Evolutionary conservation across 148 eudicot genomes (phyloP).

Genomic region (Arbutus unedo): DNA sequence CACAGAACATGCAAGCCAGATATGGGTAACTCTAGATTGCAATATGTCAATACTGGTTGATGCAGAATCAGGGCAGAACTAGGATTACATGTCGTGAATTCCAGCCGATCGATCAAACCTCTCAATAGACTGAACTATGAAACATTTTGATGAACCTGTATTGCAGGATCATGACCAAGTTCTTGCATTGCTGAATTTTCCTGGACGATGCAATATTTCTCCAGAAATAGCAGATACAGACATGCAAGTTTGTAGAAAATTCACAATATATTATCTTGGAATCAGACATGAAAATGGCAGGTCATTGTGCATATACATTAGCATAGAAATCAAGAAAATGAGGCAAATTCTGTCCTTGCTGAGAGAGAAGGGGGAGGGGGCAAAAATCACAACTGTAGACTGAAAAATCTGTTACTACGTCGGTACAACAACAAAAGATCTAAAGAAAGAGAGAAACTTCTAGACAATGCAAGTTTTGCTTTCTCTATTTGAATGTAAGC

Average conservation of each 20-base stretch:
- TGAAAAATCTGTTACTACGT: background rate
- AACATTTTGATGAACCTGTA: background rate
- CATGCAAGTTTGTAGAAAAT: background rate
- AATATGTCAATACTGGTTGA: background rate
- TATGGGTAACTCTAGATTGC: background rate
- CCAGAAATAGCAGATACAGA: background rate
- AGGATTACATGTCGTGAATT: background rate
- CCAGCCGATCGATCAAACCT: background rate
- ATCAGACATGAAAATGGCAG: background rate
- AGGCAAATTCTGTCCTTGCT: background rate
- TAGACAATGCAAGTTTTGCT: background rate
- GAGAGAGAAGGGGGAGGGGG: background rate
- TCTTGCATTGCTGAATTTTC: background rate
- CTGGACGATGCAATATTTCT: background rate
- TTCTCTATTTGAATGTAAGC: background rate
- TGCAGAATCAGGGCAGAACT: background rate
- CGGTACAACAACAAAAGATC: constrained; percentile 12
- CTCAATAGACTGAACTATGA: background rate
- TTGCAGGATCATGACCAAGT: background rate
- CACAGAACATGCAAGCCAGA: background rate
- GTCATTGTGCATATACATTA: background rate
- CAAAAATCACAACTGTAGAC: background rate
- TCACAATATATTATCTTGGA: background rate
- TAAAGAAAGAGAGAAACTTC: background rate
- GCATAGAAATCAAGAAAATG: background rate